phyloP scores from a whole-genome alignment of 192 early-diverging fungal genomes.

The Mortierella claussenii region DNA sequence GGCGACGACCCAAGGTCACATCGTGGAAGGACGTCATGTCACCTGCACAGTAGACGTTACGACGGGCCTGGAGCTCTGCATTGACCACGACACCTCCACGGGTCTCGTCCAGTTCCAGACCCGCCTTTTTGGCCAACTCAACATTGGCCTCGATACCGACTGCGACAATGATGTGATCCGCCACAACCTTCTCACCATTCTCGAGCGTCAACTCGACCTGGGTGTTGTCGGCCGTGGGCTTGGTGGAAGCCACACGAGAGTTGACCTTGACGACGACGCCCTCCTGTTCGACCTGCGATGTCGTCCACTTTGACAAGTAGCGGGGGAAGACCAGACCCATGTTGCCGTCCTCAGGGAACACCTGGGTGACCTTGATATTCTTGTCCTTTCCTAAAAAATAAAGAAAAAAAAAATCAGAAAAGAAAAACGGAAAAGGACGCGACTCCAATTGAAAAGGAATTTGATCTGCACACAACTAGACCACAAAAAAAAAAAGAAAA shows the following conservation, averaged over 20 bases:
- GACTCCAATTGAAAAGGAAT: background rate
- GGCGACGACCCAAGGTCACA: constrained; percentile 69
- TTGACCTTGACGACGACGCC: constrained; percentile 64
- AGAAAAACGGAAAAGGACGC: background rate
- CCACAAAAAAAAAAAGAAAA: background rate
- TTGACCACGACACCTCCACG: constrained; percentile 71
- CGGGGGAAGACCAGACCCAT: constrained; percentile 67
- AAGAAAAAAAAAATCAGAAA: constrained; percentile 1
- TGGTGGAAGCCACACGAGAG: constrained; percentile 49
- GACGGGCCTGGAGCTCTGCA: constrained; percentile 71
- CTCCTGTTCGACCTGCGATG: constrained; percentile 56
- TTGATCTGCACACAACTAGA: background rate
- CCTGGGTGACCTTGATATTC: constrained; percentile 64
- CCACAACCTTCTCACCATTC: constrained; percentile 51
- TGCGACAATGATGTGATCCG: constrained; percentile 71
- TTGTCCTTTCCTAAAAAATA: constrained; percentile 46
- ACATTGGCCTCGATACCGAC: constrained; percentile 71
- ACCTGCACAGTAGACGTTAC: constrained; percentile 72
- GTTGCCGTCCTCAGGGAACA: constrained; percentile 72
- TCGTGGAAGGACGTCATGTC: constrained; percentile 75
- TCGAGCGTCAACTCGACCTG: constrained; percentile 58
- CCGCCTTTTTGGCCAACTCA: constrained; percentile 64
- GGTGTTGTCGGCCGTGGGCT: constrained; percentile 28
- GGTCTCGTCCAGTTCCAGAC: constrained; percentile 68
- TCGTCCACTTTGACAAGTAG: constrained; percentile 75